A percentile compares a stretch with the other conserved stretches of the same genome.
phyloP scores from a whole-genome alignment of 2,329 filamentous ascomycete genomes.

The Colletotrichum karsti region DNA sequence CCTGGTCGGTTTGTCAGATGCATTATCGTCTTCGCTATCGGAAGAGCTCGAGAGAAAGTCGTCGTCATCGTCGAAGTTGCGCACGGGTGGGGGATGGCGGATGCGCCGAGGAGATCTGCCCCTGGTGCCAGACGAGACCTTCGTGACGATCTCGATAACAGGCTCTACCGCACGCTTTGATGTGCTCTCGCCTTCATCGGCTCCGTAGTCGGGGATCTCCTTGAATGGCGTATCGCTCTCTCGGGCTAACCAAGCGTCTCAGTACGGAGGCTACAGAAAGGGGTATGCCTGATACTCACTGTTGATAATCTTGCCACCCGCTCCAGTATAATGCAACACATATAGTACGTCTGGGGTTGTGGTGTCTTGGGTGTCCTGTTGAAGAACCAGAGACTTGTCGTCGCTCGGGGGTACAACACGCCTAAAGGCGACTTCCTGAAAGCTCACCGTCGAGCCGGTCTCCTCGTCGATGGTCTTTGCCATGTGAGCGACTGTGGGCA shows the following conservation, averaged over 20 bases:
- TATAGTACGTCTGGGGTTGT: slow-evolving; percentile 48
- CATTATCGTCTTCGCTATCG: slow-evolving; percentile 37
- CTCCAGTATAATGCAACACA: slow-evolving; percentile 48
- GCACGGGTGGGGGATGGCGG: slow-evolving; percentile 14
- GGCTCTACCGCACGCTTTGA: slow-evolving; percentile 37
- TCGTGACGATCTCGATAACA: slow-evolving; percentile 53
- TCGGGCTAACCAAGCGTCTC: slow-evolving; percentile 37
- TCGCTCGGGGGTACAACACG: background rate
- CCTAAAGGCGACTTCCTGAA: slow-evolving; percentile 39
- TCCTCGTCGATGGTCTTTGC: slow-evolving; percentile 33
- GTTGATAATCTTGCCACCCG: slow-evolving; percentile 42
- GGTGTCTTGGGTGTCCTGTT: slow-evolving; percentile 33
- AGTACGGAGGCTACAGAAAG: slow-evolving; percentile 5
- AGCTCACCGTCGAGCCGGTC: slow-evolving; percentile 40
- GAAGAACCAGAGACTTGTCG: slow-evolving; percentile 26
- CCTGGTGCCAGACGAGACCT: slow-evolving; percentile 37
- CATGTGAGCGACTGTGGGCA: background rate
- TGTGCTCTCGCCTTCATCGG: slow-evolving; percentile 32
- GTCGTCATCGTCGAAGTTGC: slow-evolving; percentile 14
- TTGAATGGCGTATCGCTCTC: slow-evolving; percentile 49
- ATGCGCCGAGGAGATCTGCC: background rate
- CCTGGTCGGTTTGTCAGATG: slow-evolving; percentile 35
- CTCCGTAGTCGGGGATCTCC: slow-evolving; percentile 37
- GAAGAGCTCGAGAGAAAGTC: slow-evolving; percentile 29
- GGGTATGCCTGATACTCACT: slow-evolving; percentile 37